Conservation (phyloP, 345 rosid genomes). For the Geranium rotundifolium region DNA sequence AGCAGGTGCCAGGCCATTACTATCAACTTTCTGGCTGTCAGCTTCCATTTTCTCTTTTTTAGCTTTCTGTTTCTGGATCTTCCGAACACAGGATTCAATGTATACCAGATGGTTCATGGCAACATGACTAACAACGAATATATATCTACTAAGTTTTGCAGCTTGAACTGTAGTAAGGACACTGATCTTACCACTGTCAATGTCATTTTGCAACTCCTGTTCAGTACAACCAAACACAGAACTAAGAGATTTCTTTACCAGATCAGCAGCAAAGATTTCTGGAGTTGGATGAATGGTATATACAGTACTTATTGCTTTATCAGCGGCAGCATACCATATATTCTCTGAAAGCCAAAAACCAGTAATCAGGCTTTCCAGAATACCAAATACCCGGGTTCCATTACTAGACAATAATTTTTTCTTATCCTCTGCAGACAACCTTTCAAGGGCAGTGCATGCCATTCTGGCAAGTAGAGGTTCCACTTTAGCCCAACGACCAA, state of each 20-base stretch:
- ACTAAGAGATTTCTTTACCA: slow-evolving; percentile 57
- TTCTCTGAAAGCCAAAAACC: slow-evolving; percentile 85
- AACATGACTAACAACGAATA: slow-evolving; percentile 73
- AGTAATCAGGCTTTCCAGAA: slow-evolving; percentile 64
- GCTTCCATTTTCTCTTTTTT: slow-evolving; percentile 33
- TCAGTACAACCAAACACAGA: slow-evolving; percentile 40
- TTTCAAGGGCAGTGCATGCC: slow-evolving; percentile 81
- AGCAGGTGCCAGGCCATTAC: slow-evolving; percentile 6
- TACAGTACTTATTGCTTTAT: slow-evolving; percentile 75
- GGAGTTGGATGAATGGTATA: slow-evolving; percentile 84
- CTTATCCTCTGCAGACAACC: slow-evolving; percentile 76
- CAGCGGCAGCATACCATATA: slow-evolving; percentile 84
- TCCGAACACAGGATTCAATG: slow-evolving; percentile 73
- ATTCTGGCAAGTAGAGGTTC: slow-evolving; percentile 90
- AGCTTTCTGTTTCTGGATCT: slow-evolving; percentile 79
- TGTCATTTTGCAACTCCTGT: slow-evolving; percentile 37
- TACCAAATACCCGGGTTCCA: slow-evolving; percentile 64
- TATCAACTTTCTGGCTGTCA: slow-evolving; percentile 26
- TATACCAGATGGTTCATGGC: slow-evolving; percentile 95
- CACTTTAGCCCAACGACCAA: slow-evolving; percentile 98
- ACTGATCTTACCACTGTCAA: slow-evolving; percentile 15
- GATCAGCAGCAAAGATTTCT: slow-evolving; percentile 59
- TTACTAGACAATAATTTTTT: slow-evolving; percentile 54
- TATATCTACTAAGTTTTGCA: slow-evolving; percentile 66
- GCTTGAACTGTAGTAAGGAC: slow-evolving; percentile 50